phyloP scores from a whole-genome alignment of 257 asterid genomes.

The Solanum medicagineum region DNA sequence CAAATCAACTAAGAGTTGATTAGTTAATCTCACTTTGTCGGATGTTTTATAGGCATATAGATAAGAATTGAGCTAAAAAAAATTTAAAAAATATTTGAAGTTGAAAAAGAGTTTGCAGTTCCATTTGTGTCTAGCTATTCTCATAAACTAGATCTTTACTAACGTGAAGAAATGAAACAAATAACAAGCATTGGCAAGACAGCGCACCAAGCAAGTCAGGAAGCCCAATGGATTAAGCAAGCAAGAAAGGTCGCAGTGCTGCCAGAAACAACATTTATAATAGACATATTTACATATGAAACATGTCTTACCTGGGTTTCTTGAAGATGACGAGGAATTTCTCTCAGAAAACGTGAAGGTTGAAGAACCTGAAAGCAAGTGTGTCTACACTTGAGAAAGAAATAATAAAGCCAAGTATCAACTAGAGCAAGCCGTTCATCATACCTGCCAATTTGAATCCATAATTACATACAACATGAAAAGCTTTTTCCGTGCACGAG shows the following conservation, averaged over 20 bases:
- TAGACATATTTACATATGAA: not conserved
- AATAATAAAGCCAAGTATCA: not conserved
- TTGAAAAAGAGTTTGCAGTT: not conserved
- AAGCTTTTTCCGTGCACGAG: constrained; percentile 83
- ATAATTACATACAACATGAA: constrained; percentile 57
- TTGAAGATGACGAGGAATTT: constrained; percentile 70
- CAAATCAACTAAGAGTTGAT: not conserved
- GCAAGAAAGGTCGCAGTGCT: not conserved
- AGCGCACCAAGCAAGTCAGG: not conserved
- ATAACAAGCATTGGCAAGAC: not conserved
- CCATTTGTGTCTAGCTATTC: not conserved
- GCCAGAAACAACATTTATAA: not conserved
- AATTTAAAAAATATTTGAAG: not conserved
- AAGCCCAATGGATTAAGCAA: not conserved
- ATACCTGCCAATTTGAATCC: constrained; percentile 99
- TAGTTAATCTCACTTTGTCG: not conserved
- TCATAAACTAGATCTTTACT: not conserved
- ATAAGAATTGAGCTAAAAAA: not conserved
- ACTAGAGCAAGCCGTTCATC: not conserved
- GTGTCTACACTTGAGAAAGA: constrained; percentile 8
- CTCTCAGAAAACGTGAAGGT: constrained; percentile 91
- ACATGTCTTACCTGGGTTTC: constrained; percentile 47
- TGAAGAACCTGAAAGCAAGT: constrained; percentile 64
- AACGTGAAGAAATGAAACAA: not conserved
- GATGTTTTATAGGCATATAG: not conserved